Conservation (phyloP, 2,329 filamentous ascomycete genomes). For the Aspergillus sp. region DNA sequence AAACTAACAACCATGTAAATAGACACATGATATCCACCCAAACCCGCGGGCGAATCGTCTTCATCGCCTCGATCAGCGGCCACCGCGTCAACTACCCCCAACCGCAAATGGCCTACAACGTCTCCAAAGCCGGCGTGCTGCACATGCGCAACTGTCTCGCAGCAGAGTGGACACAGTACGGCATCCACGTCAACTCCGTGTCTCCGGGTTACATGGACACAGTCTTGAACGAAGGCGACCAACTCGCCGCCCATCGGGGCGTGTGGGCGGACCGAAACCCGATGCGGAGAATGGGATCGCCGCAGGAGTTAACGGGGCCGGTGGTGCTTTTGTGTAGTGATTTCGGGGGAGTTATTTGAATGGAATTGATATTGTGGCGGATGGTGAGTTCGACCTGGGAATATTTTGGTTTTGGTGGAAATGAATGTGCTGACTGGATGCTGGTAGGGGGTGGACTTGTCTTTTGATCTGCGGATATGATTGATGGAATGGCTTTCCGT, state of each 20-base stretch:
- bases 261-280: slow-evolving; percentile 59
- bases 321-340: slow-evolving; percentile 49
- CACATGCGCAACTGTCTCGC: slow-evolving; percentile 62
- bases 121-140: slow-evolving; percentile 63
- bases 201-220: slow-evolving; percentile 76
- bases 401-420: too few relatives aligned
- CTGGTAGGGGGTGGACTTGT: too few relatives aligned
- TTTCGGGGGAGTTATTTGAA: not conserved
- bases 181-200: slow-evolving; percentile 67
- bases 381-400: not conserved
- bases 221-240: slow-evolving; percentile 63
- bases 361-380: not conserved
- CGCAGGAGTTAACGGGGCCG: slow-evolving; percentile 59
- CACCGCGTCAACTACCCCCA: slow-evolving; percentile 69
- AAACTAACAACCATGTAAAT: too few relatives aligned
- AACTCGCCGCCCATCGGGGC: slow-evolving; percentile 48
- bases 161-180: slow-evolving; percentile 67
- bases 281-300: slow-evolving; percentile 60
- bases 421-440: too few relatives aligned
- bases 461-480: too few relatives aligned
- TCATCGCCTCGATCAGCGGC: slow-evolving; percentile 64
- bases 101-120: slow-evolving; percentile 68
- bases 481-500: too few relatives aligned
- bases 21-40: too few relatives aligned
- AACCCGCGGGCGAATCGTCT: slow-evolving; percentile 26